Percentiles rank a stretch among this genome's conserved stretches.
phyloP scores from a whole-genome alignment of 345 rosid species.

The Firmiana major region DNA sequence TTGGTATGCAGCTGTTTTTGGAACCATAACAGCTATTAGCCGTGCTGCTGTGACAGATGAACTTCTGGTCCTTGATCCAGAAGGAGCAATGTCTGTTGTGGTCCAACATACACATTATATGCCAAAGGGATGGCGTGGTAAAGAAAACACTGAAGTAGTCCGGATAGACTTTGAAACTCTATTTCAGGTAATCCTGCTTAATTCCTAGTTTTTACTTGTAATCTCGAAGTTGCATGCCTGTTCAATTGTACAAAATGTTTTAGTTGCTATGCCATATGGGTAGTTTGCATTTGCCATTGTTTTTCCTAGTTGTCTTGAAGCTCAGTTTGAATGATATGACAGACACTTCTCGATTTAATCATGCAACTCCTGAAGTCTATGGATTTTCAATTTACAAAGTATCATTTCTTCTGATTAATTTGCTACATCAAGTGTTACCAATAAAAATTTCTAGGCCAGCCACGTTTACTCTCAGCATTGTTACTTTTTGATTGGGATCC shows the following conservation, averaged over 20 bases:
- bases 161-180: conserved; percentile 82
- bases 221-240: neutral
- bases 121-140: conserved; percentile 98
- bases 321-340: neutral
- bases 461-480: neutral
- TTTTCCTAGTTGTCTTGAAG: neutral
- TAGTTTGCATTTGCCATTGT: neutral
- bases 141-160: conserved; percentile 72
- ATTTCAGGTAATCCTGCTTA: conserved; percentile 64
- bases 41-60: conserved; percentile 92
- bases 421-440: neutral
- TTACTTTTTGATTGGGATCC: neutral
- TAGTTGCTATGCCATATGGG: neutral
- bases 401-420: neutral
- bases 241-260: conserved; percentile 5
- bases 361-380: neutral
- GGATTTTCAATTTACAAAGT: neutral
- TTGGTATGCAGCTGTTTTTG: conserved; percentile 99
- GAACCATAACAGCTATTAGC: conserved; percentile 94
- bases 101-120: conserved; percentile 92
- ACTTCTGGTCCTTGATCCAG: conserved; percentile 83
- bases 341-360: neutral
- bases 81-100: conserved; percentile 81
- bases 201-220: neutral
- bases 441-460: neutral